Base-by-base conservation (phyloP, 2,329 filamentous ascomycete genomes). In the Acarospora socialis region DNA sequence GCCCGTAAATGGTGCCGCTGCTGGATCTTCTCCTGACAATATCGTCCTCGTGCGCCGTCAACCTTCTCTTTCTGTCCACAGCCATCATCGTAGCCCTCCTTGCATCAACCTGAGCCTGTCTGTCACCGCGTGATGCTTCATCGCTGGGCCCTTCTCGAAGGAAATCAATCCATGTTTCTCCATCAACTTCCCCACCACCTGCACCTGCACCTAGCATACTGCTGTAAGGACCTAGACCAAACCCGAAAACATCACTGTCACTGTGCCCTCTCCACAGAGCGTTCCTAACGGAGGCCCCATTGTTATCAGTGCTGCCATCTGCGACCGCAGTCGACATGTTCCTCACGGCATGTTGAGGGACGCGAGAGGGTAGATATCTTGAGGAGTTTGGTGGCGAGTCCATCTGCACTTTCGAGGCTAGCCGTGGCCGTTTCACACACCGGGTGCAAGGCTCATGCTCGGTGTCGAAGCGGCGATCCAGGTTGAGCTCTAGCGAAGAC, bases 21-120 rank as follows among this genome's bases (percentile, higher is more conserved):
- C 36, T 43, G 10, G 43, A 42, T 24, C 46, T 44, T 36, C 45
- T 43, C 32, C 44, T 39, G 7, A 35, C 35, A 21, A 40, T 32
- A 31, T 52, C 51, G 31, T 56, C 47, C 12, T 48, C 42, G 17
- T 50, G 38, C 31, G 50, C 52, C n/a, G 54, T 54, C 32, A 61
- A 41, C 38, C 57, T 54, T 38, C 58, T 53, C 44, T 61, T 61
- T 27, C 58, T 51, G 35, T 61, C 57, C 20, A 32, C 34, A 28
- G 36, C 30, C 35, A 43, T 36, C 6, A 43, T 38, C 15, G 38
- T 31, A 13, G 33, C 34, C 25, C 38, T 33, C 24, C 27, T 37
- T 10, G 36, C 30, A 17, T 30, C 33, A 16, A 34, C 10, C 8
- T 40, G 32, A 27, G 34, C 21, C 15, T 28, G 17, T 16, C 15